Percentiles rank a stretch among this genome's conserved stretches.
phyloP scores from a whole-genome alignment of 495 filamentous ascomycete species.

The Trichoderma erinaceum region DNA sequence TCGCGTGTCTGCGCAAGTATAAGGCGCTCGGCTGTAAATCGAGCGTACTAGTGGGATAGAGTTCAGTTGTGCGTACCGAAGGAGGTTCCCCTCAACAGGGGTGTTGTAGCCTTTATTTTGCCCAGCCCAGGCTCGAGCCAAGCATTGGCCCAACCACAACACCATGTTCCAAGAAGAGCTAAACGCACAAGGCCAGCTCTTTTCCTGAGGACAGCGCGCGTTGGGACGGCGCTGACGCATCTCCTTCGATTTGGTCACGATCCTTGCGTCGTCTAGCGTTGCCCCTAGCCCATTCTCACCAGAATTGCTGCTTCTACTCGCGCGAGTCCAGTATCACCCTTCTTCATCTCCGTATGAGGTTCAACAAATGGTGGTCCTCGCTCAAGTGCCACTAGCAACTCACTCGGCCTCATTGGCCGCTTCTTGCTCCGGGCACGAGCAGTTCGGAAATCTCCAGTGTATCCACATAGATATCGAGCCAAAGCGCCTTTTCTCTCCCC shows the following conservation, averaged over 20 bases:
- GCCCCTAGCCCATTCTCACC: not conserved
- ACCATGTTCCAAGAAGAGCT: constrained; percentile 5
- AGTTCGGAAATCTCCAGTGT: too few species aligned
- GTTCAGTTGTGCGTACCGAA: constrained; percentile 3
- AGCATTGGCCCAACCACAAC: not conserved
- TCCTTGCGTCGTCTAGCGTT: constrained; percentile 9
- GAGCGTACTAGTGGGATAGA: not conserved
- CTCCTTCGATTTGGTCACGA: constrained; percentile 11
- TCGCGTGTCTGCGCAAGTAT: too few species aligned
- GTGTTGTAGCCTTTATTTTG: not conserved
- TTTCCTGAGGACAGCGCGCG: constrained; percentile 4
- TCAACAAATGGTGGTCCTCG: not conserved
- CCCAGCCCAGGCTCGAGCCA: not conserved
- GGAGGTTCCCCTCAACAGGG: not conserved
- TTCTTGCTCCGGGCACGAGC: too few species aligned
- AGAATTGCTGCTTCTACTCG: not conserved
- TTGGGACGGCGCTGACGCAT: constrained; percentile 3
- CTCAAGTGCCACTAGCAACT: too few species aligned
- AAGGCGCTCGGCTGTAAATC: not conserved
- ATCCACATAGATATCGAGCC: too few species aligned
- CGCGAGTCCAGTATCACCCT: not conserved
- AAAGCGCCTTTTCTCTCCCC: too few species aligned
- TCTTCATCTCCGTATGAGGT: not conserved
- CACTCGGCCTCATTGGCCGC: too few species aligned
- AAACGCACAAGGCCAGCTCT: not conserved